These are phyloP conservation scores for Setaria italica DNA, from an alignment of 202 grass and related monocot species.

Conservation along the genomic window DNA sequence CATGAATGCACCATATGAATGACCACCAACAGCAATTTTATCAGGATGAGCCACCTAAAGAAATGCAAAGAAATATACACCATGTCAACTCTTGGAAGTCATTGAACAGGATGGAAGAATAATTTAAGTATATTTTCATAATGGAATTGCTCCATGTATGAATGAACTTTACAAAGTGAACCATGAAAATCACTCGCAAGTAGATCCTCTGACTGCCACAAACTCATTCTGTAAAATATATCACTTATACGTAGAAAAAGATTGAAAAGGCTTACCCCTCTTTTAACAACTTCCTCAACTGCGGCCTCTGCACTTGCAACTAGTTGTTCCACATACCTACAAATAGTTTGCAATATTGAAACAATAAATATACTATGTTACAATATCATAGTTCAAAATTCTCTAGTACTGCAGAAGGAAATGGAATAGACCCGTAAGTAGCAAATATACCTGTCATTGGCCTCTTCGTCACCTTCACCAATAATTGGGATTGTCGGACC, in stretches of 20 bases:
- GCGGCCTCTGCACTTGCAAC: constrained; percentile 94
- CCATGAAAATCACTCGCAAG: background rate
- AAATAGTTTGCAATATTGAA: constrained; percentile 47
- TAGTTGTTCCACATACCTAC: constrained; percentile 92
- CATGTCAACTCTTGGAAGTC: constrained; percentile 15
- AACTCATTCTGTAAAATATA: background rate
- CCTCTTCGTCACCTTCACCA: constrained; percentile 96
- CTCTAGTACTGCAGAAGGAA: constrained; percentile 17
- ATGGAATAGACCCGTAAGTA: constrained; percentile 33
- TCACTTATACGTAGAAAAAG: constrained; percentile 18
- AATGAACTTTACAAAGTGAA: constrained; percentile 21
- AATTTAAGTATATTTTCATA: constrained; percentile 27
- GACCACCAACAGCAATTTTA: constrained; percentile 98
- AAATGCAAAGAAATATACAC: constrained; percentile 26
- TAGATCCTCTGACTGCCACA: background rate
- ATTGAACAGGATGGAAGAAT: constrained; percentile 24
- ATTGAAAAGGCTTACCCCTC: constrained; percentile 72
- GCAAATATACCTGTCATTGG: constrained; percentile 82
- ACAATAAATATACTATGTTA: constrained; percentile 38
- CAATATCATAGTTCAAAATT: constrained; percentile 29
- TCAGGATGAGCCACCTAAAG: constrained; percentile 83
- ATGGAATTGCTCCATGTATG: background rate
- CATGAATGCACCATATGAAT: constrained; percentile 99
- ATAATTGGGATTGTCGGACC: constrained; percentile 98
- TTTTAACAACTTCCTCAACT: constrained; percentile 85